phyloP scores from a whole-genome alignment of 164 flowering plant species.

The Euptelea pleiosperma region DNA sequence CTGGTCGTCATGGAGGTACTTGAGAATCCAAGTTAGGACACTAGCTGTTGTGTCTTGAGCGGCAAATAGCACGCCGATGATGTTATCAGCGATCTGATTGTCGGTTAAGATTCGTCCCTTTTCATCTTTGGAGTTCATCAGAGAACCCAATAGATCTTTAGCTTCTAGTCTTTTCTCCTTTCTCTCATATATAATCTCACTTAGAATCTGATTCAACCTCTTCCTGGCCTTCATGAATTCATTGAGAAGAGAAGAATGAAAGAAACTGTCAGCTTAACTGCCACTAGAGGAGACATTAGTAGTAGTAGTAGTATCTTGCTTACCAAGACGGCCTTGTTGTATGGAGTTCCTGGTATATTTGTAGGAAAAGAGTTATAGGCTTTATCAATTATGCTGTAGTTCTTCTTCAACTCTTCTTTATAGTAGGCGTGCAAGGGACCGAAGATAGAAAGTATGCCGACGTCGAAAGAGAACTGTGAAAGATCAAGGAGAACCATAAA shows the following conservation, averaged over 20 bases:
- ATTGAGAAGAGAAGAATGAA: neutral
- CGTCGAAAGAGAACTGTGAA: conserved; percentile 64
- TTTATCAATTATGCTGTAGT: conserved; percentile 55
- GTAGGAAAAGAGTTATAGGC: conserved; percentile 82
- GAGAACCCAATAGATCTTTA: conserved; percentile 48
- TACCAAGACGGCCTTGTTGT: conserved; percentile 59
- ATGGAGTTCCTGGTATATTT: conserved; percentile 62
- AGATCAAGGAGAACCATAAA: conserved; percentile 4
- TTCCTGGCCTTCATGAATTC: conserved; percentile 57
- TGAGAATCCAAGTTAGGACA: conserved; percentile 81
- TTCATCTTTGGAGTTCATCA: conserved; percentile 53
- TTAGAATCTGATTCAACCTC: conserved; percentile 47
- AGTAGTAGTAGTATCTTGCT: neutral
- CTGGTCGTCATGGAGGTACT: conserved; percentile 76
- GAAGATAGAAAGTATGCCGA: conserved; percentile 57
- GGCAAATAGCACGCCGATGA: conserved; percentile 83
- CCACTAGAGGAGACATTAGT: neutral
- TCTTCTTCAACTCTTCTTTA: conserved; percentile 49
- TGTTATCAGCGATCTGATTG: conserved; percentile 78
- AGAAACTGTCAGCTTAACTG: neutral
- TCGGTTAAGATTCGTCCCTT: conserved; percentile 41
- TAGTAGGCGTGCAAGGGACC: conserved; percentile 39
- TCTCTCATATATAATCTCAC: conserved; percentile 51
- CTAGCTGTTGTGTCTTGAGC: conserved; percentile 95
- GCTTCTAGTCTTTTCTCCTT: conserved; percentile 40